These are phyloP conservation scores for Aspergillus unguis DNA, from an alignment of 2,329 filamentous ascomycete genomes.

Conservation along the genomic window DNA sequence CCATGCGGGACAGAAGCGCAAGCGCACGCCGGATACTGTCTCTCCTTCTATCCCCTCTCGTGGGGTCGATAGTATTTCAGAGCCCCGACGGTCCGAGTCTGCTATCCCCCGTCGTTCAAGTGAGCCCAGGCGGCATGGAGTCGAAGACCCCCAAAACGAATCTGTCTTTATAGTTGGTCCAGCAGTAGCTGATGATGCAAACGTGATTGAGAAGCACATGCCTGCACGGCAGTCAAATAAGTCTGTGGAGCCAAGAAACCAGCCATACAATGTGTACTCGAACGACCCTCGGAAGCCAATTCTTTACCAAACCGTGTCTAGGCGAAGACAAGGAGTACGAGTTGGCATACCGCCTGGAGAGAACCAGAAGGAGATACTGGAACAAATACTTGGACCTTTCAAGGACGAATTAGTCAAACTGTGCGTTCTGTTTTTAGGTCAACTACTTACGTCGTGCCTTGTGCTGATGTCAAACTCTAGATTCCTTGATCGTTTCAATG, in stretches of 20 bases:
- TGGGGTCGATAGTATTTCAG: slow-evolving; percentile 18
- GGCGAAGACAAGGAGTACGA: slow-evolving; percentile 48
- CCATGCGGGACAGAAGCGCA: slow-evolving; percentile 34
- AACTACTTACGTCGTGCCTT: background rate
- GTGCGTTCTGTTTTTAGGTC: slow-evolving; percentile 35
- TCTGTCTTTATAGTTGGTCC: slow-evolving; percentile 58
- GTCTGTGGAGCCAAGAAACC: slow-evolving; percentile 39
- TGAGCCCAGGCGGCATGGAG: slow-evolving; percentile 30
- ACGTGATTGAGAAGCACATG: slow-evolving; percentile 59
- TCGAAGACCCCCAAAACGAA: slow-evolving; percentile 40
- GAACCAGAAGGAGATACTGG: slow-evolving; percentile 55
- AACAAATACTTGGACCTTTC: slow-evolving; percentile 58
- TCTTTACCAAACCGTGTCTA: slow-evolving; percentile 49
- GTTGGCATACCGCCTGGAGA: slow-evolving; percentile 42
- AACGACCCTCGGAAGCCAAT: slow-evolving; percentile 47
- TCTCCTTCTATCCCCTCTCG: slow-evolving; percentile 23
- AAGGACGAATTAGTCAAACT: slow-evolving; percentile 51
- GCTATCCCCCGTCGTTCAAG: slow-evolving; percentile 27
- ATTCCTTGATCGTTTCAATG: slow-evolving; percentile 56
- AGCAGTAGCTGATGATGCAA: slow-evolving; percentile 58
- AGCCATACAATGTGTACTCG: slow-evolving; percentile 51
- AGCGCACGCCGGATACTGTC: slow-evolving; percentile 30
- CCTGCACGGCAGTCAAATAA: slow-evolving; percentile 41
- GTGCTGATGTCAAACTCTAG: slow-evolving; percentile 29
- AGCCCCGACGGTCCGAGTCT: slow-evolving; percentile 25